These are phyloP conservation scores for Purshia tridentata DNA, from an alignment of 306 rosid genomes.

Conservation along the genomic window DNA sequence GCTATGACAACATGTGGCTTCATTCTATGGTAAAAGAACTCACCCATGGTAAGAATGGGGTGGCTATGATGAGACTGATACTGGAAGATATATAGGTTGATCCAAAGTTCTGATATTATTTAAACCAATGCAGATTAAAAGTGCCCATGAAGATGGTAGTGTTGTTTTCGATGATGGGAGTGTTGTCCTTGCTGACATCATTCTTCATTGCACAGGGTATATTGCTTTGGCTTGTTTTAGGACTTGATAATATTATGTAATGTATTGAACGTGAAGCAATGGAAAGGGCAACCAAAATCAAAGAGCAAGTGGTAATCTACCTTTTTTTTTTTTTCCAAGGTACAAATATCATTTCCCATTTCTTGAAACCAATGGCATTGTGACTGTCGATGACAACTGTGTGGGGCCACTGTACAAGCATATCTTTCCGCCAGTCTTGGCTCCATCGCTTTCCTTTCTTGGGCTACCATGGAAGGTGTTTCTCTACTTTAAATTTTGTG, in stretches of 20 bases:
- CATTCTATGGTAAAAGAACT: slow-evolving; percentile 70
- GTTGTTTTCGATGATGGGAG: slow-evolving; percentile 59
- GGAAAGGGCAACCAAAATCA: not conserved
- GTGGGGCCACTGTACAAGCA: slow-evolving; percentile 82
- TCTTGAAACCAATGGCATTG: slow-evolving; percentile 56
- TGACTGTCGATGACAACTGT: slow-evolving; percentile 61
- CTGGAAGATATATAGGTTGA: not conserved
- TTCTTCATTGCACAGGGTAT: slow-evolving; percentile 89
- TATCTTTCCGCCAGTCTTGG: slow-evolving; percentile 68
- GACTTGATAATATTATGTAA: not conserved
- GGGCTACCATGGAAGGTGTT: slow-evolving; percentile 74
- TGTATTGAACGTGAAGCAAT: not conserved
- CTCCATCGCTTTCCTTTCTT: slow-evolving; percentile 78
- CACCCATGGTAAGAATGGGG: slow-evolving; percentile 22
- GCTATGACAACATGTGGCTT: slow-evolving; percentile 62
- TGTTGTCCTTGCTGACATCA: slow-evolving; percentile 49
- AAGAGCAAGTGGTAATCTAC: not conserved
- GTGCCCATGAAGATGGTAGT: slow-evolving; percentile 56
- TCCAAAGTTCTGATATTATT: slow-evolving; percentile 9
- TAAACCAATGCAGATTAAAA: slow-evolving; percentile 52
- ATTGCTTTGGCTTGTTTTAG: slow-evolving; percentile 7
- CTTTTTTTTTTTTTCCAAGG: not conserved
- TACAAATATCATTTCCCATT: slow-evolving; percentile 57
- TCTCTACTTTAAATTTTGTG: not conserved
- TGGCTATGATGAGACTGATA: slow-evolving; percentile 11